These are phyloP conservation scores for Cystofilobasidium capitatum DNA, from an alignment of 768 basidiomycete genomes.

Conservation along the genomic window DNA sequence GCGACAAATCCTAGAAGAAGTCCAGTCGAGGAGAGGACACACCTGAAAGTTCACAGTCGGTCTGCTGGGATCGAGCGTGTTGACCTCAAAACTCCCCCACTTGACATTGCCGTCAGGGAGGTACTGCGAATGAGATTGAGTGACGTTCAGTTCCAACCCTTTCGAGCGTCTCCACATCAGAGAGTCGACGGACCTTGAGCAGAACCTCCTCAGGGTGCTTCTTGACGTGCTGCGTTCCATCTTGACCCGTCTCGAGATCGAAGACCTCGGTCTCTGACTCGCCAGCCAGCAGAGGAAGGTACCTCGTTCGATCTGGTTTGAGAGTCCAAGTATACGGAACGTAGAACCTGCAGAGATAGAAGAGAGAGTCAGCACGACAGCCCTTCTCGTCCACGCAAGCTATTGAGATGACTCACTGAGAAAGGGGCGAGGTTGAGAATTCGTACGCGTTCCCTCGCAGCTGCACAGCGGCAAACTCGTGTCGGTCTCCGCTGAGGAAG, in stretches of 20 bases:
- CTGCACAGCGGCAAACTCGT: slow-evolving; percentile 59
- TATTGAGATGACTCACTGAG: slow-evolving; percentile 47
- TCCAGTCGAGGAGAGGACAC: slow-evolving; percentile 51
- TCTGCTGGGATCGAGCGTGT: slow-evolving; percentile 49
- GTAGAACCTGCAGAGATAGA: slow-evolving; percentile 36
- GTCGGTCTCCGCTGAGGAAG: slow-evolving; percentile 55
- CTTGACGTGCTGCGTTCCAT: slow-evolving; percentile 29
- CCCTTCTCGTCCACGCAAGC: slow-evolving; percentile 40
- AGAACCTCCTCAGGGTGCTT: slow-evolving; percentile 32
- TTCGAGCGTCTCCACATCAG: slow-evolving; percentile 58
- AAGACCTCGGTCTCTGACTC: slow-evolving; percentile 5
- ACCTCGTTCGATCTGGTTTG: slow-evolving; percentile 9
- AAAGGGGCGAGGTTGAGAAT: slow-evolving; percentile 54
- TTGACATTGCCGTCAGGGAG: slow-evolving; percentile 9
- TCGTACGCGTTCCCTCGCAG: slow-evolving; percentile 46
- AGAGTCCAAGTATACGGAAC: slow-evolving; percentile 21
- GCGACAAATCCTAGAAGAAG: slow-evolving; percentile 39
- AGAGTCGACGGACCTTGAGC: slow-evolving; percentile 48
- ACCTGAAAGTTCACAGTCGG: slow-evolving; percentile 54
- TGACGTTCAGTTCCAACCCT: slow-evolving; percentile 43
- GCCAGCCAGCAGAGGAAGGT: slow-evolving; percentile 32
- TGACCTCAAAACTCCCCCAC: slow-evolving; percentile 56
- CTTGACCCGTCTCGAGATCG: slow-evolving; percentile 34
- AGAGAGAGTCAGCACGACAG: slow-evolving; percentile 36
- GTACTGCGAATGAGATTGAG: neutral